Percentiles rank a stretch among this genome's conserved stretches.
Conservation (phyloP, 805 yeast species). For the Danielia oregonensis region DNA sequence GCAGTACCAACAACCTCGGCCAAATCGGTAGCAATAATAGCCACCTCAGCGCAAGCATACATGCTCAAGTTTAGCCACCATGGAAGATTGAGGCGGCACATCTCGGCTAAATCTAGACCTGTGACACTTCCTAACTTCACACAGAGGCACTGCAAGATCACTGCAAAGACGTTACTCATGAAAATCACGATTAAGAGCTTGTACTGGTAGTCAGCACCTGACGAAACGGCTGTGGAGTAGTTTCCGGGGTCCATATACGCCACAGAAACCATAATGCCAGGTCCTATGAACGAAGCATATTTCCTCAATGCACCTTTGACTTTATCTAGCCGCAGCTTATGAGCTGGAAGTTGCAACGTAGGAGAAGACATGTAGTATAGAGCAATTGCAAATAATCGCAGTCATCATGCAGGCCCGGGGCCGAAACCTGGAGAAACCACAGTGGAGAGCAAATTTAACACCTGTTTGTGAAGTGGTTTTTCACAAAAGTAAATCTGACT, state of each 20-base stretch:
- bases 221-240: conserved; percentile 90
- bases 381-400: too few species aligned
- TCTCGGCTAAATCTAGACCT: conserved; percentile 86
- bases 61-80: conserved; percentile 54
- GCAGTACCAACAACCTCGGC: conserved; percentile 99
- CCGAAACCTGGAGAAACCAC: too few species aligned
- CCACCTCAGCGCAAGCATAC: conserved; percentile 79
- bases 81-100: conserved; percentile 75
- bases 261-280: conserved; percentile 88
- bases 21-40: conserved; percentile 92
- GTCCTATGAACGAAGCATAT: conserved; percentile 72
- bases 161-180: conserved; percentile 81
- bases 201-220: conserved; percentile 84
- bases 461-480: too few species aligned
- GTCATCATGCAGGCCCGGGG: too few species aligned
- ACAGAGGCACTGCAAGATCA: conserved; percentile 78
- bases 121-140: conserved; percentile 92
- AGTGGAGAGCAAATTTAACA: too few species aligned
- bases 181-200: conserved; percentile 74
- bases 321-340: neutral
- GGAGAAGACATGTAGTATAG: neutral
- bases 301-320: conserved; percentile 33
- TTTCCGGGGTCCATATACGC: conserved; percentile 98
- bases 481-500: too few species aligned
- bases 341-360: neutral